phyloP scores from a whole-genome alignment of 202 grass and related monocot genomes.

The Miscanthus sacchariflorus region DNA sequence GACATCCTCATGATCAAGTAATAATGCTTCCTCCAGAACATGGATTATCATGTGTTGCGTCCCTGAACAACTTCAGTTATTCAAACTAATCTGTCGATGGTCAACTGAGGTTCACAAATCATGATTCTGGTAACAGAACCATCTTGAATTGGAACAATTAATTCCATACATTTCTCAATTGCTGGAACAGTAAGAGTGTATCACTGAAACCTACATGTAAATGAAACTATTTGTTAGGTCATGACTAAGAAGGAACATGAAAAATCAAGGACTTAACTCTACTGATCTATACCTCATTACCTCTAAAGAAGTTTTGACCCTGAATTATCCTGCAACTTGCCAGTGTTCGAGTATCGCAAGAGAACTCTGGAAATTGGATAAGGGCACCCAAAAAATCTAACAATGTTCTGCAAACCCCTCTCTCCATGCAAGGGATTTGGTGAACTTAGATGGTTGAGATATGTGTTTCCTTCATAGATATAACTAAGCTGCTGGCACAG shows the following conservation, averaged over 20 bases:
- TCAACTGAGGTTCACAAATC: not conserved
- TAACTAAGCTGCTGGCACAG: constrained; percentile 93
- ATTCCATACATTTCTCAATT: not conserved
- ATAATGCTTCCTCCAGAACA: not conserved
- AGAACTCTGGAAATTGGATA: constrained; percentile 69
- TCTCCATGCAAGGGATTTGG: constrained; percentile 58
- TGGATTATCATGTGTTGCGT: not conserved
- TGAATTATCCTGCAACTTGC: constrained; percentile 76
- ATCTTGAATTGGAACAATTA: constrained; percentile 13
- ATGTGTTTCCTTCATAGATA: constrained; percentile 92
- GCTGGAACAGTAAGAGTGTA: not conserved
- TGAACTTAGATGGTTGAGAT: constrained; percentile 70
- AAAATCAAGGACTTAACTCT: constrained; percentile 1
- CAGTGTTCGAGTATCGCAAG: constrained; percentile 55
- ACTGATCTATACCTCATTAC: constrained; percentile 33
- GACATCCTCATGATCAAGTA: too few species aligned
- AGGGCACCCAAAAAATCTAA: constrained; percentile 85
- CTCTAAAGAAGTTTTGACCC: constrained; percentile 69
- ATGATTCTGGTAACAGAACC: constrained; percentile 29
- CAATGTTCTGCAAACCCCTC: constrained; percentile 81
- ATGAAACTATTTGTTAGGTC: constrained; percentile 36
- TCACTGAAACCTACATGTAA: constrained; percentile 33
- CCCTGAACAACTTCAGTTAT: constrained; percentile 35
- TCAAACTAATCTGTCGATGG: constrained; percentile 5
- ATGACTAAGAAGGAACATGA: not conserved